Conservation (phyloP, 371 early-diverging fungal species). For the Syncephalastrum monosporum region DNA sequence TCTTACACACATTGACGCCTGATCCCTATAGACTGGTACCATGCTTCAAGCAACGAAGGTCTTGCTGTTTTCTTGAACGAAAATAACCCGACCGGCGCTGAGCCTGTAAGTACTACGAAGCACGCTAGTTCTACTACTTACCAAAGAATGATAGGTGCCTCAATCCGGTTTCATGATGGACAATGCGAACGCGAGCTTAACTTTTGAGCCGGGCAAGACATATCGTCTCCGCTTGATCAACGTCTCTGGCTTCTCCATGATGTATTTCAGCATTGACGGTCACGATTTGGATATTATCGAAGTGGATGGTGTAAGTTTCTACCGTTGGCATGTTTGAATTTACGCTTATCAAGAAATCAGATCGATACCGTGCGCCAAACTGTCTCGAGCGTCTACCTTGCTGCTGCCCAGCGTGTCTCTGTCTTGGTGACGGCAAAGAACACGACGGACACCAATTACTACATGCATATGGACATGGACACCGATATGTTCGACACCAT, state of each 20-base stretch:
- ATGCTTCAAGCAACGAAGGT: constrained; percentile 43
- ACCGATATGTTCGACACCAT: constrained; percentile 71
- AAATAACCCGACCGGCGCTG: constrained; percentile 65
- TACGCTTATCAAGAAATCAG: constrained; percentile 3
- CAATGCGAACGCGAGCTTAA: constrained; percentile 38
- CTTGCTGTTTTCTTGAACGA: constrained; percentile 48
- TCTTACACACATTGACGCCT: not conserved
- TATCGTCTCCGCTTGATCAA: constrained; percentile 85
- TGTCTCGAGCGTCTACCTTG: constrained; percentile 56
- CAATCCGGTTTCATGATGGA: constrained; percentile 59
- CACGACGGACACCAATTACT: constrained; percentile 63
- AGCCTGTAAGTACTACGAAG: constrained; percentile 53
- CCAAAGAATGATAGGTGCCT: constrained; percentile 41
- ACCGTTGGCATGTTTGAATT: too few relatives aligned
- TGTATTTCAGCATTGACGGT: constrained; percentile 75
- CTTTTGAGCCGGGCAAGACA: constrained; percentile 71
- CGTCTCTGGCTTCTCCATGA: constrained; percentile 73
- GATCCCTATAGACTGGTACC: constrained; percentile 63
- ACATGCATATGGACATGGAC: constrained; percentile 75
- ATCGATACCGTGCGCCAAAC: constrained; percentile 53
- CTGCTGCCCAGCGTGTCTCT: constrained; percentile 71
- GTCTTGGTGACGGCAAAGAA: constrained; percentile 73
- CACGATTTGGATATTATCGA: constrained; percentile 81
- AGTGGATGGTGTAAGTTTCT: constrained; percentile 66
- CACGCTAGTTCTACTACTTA: not conserved